Base-by-base conservation (phyloP, 139 green algal genomes). In the Chlamydomonas schloesseri region DNA sequence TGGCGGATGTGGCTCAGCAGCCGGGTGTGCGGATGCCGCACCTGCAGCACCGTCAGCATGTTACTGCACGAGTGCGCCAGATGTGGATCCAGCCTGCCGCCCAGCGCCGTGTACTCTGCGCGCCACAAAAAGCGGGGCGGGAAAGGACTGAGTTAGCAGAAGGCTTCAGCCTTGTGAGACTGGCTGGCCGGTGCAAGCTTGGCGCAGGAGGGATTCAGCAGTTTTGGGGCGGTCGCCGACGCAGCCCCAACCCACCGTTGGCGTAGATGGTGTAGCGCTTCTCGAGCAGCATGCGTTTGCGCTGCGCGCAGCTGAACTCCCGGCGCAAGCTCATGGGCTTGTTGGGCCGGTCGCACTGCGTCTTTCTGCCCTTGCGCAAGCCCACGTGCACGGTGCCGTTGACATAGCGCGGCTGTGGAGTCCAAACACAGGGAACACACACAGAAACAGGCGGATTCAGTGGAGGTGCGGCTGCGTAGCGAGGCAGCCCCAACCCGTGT, bases 31-130 rank as follows among this genome's bases (percentile, higher is more conserved):
- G 84, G 84, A 18, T 85, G 64, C 0, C 84, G 84, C n/a, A 83
- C 67, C 64, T 88, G 53, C 36, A 89, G 69, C 57, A 89, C 50
- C 8, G 75, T 84, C 34, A 89, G 9, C 73, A 84, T 84, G 53
- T 81, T 76, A 17, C 33, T 26, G 42, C 84, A 89, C 23, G 81
- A 33, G 34, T 85, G 68, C 37, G 81, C 73, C 42, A 31, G 4
- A 15, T 23, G 8, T 1, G 75, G 67, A 55, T 85, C 57, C 36
- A 4, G 18, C 26, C 68, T 18, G 3, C 84, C 84, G 26, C 75
- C 75, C 15, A 81, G 31, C 9, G 69, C 64, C 29, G 84, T 89
- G 67, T 89, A 89, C 67, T 89, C 55, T 50, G 42, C 8, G 42
- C 6, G 42, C 42, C 42, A n/a, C n/a, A n/a, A n/a, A n/a, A n/a